Evolutionary conservation across 768 basidiomycete genomes (phyloP).

Genomic region (Bullera alba): DNA sequence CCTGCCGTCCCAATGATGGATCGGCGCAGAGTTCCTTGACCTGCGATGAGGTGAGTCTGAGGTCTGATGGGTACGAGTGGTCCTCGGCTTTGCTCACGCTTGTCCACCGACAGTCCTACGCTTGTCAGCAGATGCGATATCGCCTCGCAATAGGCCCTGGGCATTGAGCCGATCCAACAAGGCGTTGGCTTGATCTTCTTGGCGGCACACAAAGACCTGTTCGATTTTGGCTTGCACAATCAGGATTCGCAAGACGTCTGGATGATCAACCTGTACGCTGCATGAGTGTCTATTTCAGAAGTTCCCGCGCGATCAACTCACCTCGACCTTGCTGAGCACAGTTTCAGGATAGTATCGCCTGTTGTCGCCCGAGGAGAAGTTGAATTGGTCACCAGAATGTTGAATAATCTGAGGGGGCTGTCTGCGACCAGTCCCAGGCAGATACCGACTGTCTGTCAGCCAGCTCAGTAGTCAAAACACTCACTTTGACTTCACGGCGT

Average conservation of each 20-base stretch:
- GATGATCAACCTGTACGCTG: slow-evolving; percentile 46
- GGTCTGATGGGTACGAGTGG: too few species aligned
- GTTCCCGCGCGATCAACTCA: slow-evolving; percentile 44
- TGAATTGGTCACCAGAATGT: slow-evolving; percentile 68
- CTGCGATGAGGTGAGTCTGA: too few species aligned
- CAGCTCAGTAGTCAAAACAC: neutral
- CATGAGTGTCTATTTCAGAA: neutral
- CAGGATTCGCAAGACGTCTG: slow-evolving; percentile 68
- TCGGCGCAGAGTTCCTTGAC: neutral
- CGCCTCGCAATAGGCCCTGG: too few species aligned
- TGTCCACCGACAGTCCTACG: too few species aligned
- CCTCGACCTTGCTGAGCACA: slow-evolving; percentile 73
- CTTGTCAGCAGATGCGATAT: too few species aligned
- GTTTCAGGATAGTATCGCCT: slow-evolving; percentile 77
- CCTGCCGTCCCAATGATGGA: neutral
- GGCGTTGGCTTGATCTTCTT: too few species aligned
- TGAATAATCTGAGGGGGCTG: slow-evolving; percentile 10
- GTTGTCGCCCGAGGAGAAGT: slow-evolving; percentile 65
- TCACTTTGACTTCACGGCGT: neutral
- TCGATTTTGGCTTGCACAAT: slow-evolving; percentile 73
- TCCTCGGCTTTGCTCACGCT: neutral
- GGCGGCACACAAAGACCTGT: slow-evolving; percentile 53
- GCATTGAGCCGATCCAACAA: too few species aligned
- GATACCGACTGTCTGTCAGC: too few species aligned
- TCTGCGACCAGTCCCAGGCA: too few species aligned